Evolutionary conservation across 164 flowering plant species (phyloP).

Genomic region (grape (Vitis vinifera)): ASM3070453v1 NC_081822.1:5471501-5472000

Average conservation of each 20-base stretch:
- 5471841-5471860: too few species aligned
- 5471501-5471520: conserved; percentile 84
- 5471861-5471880: too few species aligned
- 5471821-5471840: too few species aligned
- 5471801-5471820: neutral
- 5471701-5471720: conserved; percentile 56
- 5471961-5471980: too few species aligned
- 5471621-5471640: conserved; percentile 56
- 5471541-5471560: conserved; percentile 46
- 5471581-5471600: conserved; percentile 76
- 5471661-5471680: conserved; percentile 42
- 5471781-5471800: conserved; percentile 21
- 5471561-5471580: conserved; percentile 65
- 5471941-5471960: too few species aligned
- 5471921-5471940: too few species aligned
- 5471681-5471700: conserved; percentile 68
- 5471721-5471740: conserved; percentile 53
- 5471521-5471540: conserved; percentile 50
- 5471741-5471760: conserved; percentile 69
- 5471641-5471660: conserved; percentile 61
- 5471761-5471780: conserved; percentile 65
- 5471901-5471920: too few species aligned
- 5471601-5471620: conserved; percentile 75
- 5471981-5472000: too few species aligned
- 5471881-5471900: too few species aligned